These are phyloP conservation scores for Eucalyptus victrix DNA, from an alignment of 345 rosid species.

Conservation along the genomic window DNA sequence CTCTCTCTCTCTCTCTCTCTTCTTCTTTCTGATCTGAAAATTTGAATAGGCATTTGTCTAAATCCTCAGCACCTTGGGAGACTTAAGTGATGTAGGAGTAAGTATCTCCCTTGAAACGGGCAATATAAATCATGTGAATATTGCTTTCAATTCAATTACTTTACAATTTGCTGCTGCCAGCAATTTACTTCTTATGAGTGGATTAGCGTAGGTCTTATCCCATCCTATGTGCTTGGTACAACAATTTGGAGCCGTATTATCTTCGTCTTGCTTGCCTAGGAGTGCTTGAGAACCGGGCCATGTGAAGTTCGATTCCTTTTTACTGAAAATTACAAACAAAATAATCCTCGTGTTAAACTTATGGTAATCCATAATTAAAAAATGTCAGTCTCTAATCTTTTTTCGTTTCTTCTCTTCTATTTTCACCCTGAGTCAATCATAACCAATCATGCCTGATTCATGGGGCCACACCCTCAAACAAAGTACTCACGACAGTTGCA, in stretches of 20 bases:
- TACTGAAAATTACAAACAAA: neutral
- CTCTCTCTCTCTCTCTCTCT: neutral
- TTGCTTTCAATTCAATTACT: neutral
- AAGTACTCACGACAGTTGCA: neutral
- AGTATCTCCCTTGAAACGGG: neutral
- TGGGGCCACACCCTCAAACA: neutral
- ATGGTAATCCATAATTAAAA: neutral
- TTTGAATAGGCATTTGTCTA: neutral
- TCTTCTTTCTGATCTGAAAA: neutral
- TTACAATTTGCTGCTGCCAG: neutral
- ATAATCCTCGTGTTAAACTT: neutral
- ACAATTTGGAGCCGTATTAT: neutral
- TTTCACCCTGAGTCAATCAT: neutral
- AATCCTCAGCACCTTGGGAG: neutral
- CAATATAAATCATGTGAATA: neutral
- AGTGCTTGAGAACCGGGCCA: neutral
- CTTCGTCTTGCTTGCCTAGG: neutral
- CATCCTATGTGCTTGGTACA: neutral
- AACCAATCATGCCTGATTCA: neutral
- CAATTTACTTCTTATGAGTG: neutral
- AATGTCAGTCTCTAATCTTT: neutral
- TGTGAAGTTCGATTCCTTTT: neutral
- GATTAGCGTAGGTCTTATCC: neutral
- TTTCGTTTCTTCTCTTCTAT: neutral
- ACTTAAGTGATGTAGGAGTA: neutral